Conservation (phyloP, 2,329 filamentous ascomycete genomes). For the Corinectria fuckeliana region DNA sequence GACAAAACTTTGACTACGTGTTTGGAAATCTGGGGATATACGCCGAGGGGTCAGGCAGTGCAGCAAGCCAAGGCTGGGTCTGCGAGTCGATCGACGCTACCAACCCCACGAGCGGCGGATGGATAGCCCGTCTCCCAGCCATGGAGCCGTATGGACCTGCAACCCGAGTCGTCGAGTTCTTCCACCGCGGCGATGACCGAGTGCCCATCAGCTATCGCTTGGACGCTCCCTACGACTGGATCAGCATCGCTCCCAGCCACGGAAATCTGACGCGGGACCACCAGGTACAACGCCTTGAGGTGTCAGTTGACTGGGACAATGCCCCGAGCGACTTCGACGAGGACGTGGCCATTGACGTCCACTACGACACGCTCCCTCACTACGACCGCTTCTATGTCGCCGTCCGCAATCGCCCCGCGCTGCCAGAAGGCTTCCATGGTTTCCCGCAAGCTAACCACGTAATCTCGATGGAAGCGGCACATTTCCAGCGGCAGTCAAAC, state of each 20-base stretch:
- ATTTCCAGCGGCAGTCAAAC: constrained; percentile 19
- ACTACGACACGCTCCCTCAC: background rate
- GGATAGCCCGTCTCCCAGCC: background rate
- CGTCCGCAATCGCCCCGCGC: background rate
- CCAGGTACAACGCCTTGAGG: background rate
- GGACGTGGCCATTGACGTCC: background rate
- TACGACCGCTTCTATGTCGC: background rate
- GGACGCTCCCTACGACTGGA: background rate
- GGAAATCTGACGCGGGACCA: background rate
- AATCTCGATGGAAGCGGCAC: constrained; percentile 28
- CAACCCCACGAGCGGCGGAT: background rate
- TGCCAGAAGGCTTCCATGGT: constrained; percentile 20
- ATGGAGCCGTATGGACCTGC: background rate
- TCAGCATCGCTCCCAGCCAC: background rate
- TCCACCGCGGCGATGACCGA: background rate
- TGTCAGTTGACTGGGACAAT: background rate
- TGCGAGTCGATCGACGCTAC: background rate
- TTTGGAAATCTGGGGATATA: constrained; percentile 5
- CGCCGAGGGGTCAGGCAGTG: background rate
- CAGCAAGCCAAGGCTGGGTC: background rate
- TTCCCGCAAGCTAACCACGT: constrained; percentile 24
- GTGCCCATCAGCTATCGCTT: background rate
- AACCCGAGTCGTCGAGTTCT: background rate
- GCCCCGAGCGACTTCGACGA: background rate
- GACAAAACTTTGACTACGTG: background rate